Conservation (phyloP, 2,329 filamentous ascomycete genomes). For the Orbilia quercus region DNA sequence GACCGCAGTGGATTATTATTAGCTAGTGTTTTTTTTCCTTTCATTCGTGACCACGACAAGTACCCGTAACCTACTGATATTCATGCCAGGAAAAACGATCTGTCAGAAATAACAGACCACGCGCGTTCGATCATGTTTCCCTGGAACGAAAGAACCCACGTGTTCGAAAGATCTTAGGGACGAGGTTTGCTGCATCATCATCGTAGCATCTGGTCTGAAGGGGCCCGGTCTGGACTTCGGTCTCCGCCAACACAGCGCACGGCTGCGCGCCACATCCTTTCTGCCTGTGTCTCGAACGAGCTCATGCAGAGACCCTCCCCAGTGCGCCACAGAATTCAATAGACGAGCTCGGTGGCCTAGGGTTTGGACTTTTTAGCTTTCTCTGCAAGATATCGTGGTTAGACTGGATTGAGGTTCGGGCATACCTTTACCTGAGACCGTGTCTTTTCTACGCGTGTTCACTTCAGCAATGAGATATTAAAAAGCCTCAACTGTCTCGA, state of each 20-base stretch:
- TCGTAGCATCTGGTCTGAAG: slow-evolving; percentile 2
- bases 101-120: no score
- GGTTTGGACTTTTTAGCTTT: no score
- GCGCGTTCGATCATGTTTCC: neutral
- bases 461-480: neutral
- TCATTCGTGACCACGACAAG: no score
- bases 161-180: neutral
- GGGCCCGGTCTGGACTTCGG: slow-evolving; percentile 6
- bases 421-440: no score
- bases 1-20: no score
- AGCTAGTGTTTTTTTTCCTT: no score
- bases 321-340: slow-evolving; percentile 5
- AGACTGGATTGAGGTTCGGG: no score
- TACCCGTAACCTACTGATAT: no score
- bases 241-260: slow-evolving; percentile 17
- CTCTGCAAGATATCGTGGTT: no score
- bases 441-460: slow-evolving; percentile 1
- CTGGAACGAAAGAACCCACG: slow-evolving; percentile 6
- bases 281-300: slow-evolving; percentile 1
- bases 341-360: slow-evolving; percentile 7
- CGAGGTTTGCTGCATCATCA: neutral
- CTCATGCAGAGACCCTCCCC: neutral
- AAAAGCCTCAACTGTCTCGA: neutral
- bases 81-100: no score
- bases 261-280: slow-evolving; percentile 10